Evolutionary conservation across 306 rosid genomes (phyloP), one percentile per base, ranked within the genome.

Genomic region (Quillaja saponaria): DNA sequence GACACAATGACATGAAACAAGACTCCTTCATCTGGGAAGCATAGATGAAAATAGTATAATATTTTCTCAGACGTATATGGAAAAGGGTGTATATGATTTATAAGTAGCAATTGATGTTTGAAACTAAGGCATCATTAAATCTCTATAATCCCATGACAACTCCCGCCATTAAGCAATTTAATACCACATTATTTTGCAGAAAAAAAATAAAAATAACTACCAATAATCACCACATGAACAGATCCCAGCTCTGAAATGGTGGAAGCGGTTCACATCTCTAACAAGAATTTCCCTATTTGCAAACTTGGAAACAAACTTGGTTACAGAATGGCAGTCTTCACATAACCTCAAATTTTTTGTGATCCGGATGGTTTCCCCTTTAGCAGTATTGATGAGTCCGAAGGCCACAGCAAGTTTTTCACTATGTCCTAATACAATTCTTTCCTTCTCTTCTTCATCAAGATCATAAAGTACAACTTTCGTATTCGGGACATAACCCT

Each of bases 141-240:
- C 69, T 67, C 45, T 45, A 15, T 53, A 57, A 34, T 63, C 37
- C 9, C 12, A 44, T 10, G 34, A 50, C 19, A 50, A 50, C 13
- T 13, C 49, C 16, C 78, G 39, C 17, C 41, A n/a, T 28, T 48
- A 19, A 56, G 56, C 49, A 53, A 56, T 64, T 71, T 17, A 34
- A 60, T 55, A 18, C 18, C 64, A 58, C 14, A 39, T 14, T 2
- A 52, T 33, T 41, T 34, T 19, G 54, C 63, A 78, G 31, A n/a
- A n/a, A n/a, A n/a, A n/a, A n/a, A n/a, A n/a, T n/a, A n/a, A n/a
- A n/a, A n/a, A 38, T n/a, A 69, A 52, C 78, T 88, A 86, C 97
- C 97, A 91, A 76, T 91, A 91, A 70, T 91, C 97, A 66, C 86
- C 95, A 63, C 96, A 84, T 3, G 96, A 91, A 71, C 97, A 91